Percentiles rank a stretch among this genome's conserved stretches.
phyloP scores from a whole-genome alignment of 176 grass and related monocot species.

The Lolium multiflorum region DNA sequence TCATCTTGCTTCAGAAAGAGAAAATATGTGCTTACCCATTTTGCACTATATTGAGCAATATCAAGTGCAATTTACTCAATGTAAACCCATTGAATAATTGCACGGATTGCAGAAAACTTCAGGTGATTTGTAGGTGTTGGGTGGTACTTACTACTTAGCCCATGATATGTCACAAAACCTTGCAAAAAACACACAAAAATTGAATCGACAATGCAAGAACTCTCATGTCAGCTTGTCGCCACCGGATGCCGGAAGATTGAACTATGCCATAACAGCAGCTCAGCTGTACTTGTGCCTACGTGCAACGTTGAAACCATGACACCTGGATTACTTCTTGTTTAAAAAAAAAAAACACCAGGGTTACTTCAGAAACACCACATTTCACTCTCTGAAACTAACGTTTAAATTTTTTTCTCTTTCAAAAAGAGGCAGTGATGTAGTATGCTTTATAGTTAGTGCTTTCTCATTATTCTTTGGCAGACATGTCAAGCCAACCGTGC shows the following conservation, averaged over 20 bases:
- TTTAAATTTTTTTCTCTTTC: background rate
- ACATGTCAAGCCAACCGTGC: background rate
- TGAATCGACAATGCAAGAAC: too few relatives aligned
- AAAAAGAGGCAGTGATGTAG: background rate
- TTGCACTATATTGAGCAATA: background rate
- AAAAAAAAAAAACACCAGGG: too few relatives aligned
- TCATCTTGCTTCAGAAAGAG: background rate
- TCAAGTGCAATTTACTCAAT: slow-evolving; percentile 34
- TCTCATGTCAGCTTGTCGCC: too few relatives aligned
- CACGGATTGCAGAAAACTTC: too few relatives aligned
- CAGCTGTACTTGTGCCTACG: background rate
- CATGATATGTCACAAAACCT: too few relatives aligned
- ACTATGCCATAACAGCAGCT: background rate
- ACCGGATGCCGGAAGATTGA: too few relatives aligned
- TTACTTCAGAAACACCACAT: slow-evolving; percentile 10
- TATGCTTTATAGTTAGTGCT: background rate
- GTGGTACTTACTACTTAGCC: too few relatives aligned
- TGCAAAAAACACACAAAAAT: too few relatives aligned
- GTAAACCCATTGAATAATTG: background rate
- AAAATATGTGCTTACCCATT: background rate
- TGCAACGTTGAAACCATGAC: background rate
- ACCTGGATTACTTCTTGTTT: too few relatives aligned
- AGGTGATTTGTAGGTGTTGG: too few relatives aligned
- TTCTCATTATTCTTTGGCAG: background rate
- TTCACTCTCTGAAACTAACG: background rate